Conservation (phyloP, 805 yeast genomes). For the Candida coleopterorum region DNA sequence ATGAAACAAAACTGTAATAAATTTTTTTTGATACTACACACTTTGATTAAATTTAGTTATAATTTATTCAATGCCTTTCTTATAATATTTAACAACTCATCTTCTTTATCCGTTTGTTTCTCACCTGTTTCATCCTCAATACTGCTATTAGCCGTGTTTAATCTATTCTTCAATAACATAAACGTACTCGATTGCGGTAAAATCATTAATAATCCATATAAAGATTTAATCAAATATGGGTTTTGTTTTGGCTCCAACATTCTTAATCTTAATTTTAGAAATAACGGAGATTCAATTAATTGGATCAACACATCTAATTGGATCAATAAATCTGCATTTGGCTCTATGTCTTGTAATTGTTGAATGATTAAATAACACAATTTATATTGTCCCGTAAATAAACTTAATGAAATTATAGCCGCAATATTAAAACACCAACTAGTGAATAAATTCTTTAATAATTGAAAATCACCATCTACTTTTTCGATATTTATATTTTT, state of each 20-base stretch:
- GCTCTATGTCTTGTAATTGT: conserved; percentile 76
- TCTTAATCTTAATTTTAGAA: conserved; percentile 80
- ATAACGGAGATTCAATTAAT: conserved; percentile 86
- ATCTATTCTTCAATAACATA: conserved; percentile 70
- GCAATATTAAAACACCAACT: conserved; percentile 93
- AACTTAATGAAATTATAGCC: conserved; percentile 78
- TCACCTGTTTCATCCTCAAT: background rate
- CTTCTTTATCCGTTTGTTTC: background rate
- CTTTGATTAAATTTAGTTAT: background rate
- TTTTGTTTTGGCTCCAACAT: conserved; percentile 80
- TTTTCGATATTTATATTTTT: conserved; percentile 47
- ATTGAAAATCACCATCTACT: conserved; percentile 50
- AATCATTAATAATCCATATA: conserved; percentile 90
- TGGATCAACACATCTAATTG: conserved; percentile 90
- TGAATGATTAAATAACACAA: conserved; percentile 79
- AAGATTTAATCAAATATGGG: conserved; percentile 78
- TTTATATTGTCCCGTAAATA: conserved; percentile 84
- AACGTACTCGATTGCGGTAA: conserved; percentile 92
- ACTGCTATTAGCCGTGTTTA: conserved; percentile 23
- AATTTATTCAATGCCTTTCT: background rate
- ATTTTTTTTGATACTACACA: too few species aligned
- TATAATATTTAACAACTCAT: background rate
- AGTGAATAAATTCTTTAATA: conserved; percentile 73
- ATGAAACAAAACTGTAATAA: conserved; percentile 1
- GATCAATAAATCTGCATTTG: conserved; percentile 70